These are phyloP conservation scores for Wakefieldia striispora DNA, from an alignment of 768 basidiomycete genomes.

Conservation along the genomic window DNA sequence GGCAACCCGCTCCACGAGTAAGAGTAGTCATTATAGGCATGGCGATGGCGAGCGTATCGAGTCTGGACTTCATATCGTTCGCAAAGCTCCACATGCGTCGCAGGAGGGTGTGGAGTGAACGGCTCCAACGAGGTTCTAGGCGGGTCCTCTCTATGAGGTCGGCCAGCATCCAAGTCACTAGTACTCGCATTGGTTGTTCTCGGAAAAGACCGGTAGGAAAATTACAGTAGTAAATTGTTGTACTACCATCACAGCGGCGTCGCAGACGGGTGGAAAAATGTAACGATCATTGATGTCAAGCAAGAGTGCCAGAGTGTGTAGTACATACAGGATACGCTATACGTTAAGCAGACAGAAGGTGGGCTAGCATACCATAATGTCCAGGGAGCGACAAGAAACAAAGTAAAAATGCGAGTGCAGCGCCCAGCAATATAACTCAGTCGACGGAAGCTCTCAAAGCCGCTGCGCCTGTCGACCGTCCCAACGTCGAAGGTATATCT, in stretches of 20 bases:
- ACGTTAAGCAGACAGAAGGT: slow-evolving; percentile 2
- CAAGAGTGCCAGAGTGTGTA: background rate
- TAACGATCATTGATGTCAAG: background rate
- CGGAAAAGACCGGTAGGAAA: no score
- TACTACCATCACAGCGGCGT: background rate
- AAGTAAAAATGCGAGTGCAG: background rate
- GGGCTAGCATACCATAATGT: slow-evolving; percentile 1
- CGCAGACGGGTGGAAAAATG: no score
- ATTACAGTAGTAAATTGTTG: background rate
- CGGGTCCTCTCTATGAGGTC: slow-evolving; percentile 7
- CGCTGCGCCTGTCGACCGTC: slow-evolving; percentile 25
- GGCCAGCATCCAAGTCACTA: background rate
- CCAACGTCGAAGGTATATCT: slow-evolving; percentile 24
- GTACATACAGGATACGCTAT: slow-evolving; percentile 6
- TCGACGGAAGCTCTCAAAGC: slow-evolving; percentile 10
- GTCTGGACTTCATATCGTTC: slow-evolving; percentile 18
- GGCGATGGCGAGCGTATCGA: slow-evolving; percentile 21
- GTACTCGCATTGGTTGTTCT: no score
- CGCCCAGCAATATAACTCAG: no score
- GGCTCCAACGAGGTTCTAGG: slow-evolving; percentile 2
- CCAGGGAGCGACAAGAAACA: slow-evolving; percentile 7
- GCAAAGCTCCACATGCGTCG: slow-evolving; percentile 9
- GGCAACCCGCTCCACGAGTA: slow-evolving; percentile 42
- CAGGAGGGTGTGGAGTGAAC: slow-evolving; percentile 1
- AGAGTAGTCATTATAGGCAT: slow-evolving; percentile 22